Evolutionary conservation across 495 filamentous ascomycete species (phyloP).

Genomic region (Mytilinidion resinicola): DNA sequence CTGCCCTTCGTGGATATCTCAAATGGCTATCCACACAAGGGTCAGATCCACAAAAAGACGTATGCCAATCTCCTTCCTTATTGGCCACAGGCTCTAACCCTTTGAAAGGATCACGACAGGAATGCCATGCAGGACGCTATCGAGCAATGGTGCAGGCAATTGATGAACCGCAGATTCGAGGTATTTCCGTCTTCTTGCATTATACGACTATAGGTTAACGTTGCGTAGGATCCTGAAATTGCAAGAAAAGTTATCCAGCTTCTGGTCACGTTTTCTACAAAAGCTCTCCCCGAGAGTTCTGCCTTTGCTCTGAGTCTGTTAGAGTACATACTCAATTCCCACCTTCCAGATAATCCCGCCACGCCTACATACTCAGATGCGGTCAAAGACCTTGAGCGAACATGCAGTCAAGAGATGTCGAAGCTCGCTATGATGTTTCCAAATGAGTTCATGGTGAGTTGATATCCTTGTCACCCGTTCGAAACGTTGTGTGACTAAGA

Average conservation of each 20-base stretch:
- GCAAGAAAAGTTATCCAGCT: slow-evolving; percentile 77
- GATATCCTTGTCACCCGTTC: not conserved
- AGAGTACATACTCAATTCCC: slow-evolving; percentile 80
- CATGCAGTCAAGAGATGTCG: slow-evolving; percentile 80
- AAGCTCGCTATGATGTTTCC: slow-evolving; percentile 84
- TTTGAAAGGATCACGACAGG: slow-evolving; percentile 51
- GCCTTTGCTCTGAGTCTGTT: slow-evolving; percentile 79
- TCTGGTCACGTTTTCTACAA: slow-evolving; percentile 76
- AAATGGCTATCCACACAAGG: slow-evolving; percentile 62
- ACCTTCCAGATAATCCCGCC: slow-evolving; percentile 60
- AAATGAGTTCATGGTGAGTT: slow-evolving; percentile 65
- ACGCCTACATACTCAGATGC: slow-evolving; percentile 76
- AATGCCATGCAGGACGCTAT: slow-evolving; percentile 58
- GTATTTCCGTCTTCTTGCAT: not conserved
- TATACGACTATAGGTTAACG: not conserved
- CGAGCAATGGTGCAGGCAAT: slow-evolving; percentile 70
- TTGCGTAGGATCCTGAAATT: slow-evolving; percentile 69
- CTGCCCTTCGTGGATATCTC: slow-evolving; percentile 82
- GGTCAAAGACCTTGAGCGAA: slow-evolving; percentile 76
- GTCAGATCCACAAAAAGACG: slow-evolving; percentile 51
- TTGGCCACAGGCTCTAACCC: slow-evolving; percentile 3
- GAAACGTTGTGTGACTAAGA: slow-evolving; percentile 16
- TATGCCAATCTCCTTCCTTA: slow-evolving; percentile 25
- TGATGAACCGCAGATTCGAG: slow-evolving; percentile 71
- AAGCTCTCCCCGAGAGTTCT: slow-evolving; percentile 68